Base-by-base conservation (phyloP, 208 protist genomes). In the Tritrichomonas foetus region DNA sequence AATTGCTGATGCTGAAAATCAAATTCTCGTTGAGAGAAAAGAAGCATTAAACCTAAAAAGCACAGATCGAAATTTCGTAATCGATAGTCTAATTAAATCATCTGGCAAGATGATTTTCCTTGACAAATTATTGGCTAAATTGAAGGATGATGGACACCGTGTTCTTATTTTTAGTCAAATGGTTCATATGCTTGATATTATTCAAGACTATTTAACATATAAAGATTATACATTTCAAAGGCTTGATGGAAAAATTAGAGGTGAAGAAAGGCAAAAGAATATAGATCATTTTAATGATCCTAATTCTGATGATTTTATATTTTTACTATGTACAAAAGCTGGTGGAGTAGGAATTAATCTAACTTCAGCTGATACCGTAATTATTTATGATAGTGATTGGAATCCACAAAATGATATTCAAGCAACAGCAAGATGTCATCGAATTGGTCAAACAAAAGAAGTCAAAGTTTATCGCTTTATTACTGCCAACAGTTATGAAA, bases 131-230 rank as follows among this genome's bases (percentile, higher is more conserved):
- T 74, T 96, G 3, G 94, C 94, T 33, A 94, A 94, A 33, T 78
- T 96, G 55, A 92, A 95, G 49, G 92, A 11, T 33, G 80, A 94
- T 1, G 98, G 97, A 11, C 97, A 98, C 94, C 95, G 97, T 69
- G 98, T 99, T 9, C 95, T 99, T 1, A 96, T 99, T 66, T 99
- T 99, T 92, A 98, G 96, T 2, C 98, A 99, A 94, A 98, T 99
- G 97, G 96, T 97, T 11, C 82, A 89, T 33, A 96, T 98, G 94
- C 94, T 99, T 0, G 98, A 99, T 94, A 94, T 99, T 13, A 82
- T 99, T 14, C 95, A 96, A 61, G 97, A 98, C 33, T 99, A 98
- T 94, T 82, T 98, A 0, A 93, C 94, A 16, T 94, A 95, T 27
- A 94, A 94, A 72, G 93, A 94, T 0, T 98, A 96, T 64, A 74